Evolutionary conservation across 2,329 filamentous ascomycete genomes (phyloP).

Genomic region (Cytospora leucostoma): DNA sequence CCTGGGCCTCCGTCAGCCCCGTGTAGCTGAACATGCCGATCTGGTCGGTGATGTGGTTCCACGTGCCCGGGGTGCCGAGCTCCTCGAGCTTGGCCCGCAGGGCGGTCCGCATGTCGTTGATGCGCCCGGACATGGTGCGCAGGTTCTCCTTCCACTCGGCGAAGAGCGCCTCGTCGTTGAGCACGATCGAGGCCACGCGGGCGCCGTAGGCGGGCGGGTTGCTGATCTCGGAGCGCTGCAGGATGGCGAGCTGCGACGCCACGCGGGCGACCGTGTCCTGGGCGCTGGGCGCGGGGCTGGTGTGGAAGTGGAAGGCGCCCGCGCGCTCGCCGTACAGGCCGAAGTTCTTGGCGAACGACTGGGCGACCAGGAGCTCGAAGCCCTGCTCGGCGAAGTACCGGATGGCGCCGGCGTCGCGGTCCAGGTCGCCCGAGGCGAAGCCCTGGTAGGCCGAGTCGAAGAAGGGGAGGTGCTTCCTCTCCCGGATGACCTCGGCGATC

Average conservation of each 20-base stretch:
- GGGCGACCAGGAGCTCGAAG: constrained; percentile 83
- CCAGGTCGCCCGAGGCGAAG: constrained; percentile 89
- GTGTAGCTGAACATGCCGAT: constrained; percentile 99
- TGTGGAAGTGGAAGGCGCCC: constrained; percentile 93
- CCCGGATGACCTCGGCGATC: constrained; percentile 74
- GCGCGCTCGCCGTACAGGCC: constrained; percentile 96
- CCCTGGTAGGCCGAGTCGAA: constrained; percentile 98
- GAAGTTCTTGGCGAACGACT: constrained; percentile 98
- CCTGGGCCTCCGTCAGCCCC: constrained; percentile 73
- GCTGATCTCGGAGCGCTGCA: constrained; percentile 96
- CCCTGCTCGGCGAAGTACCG: constrained; percentile 92
- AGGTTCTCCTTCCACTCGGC: constrained; percentile 92
- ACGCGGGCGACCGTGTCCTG: constrained; percentile 62
- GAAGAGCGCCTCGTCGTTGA: constrained; percentile 83
- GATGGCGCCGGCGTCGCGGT: constrained; percentile 85
- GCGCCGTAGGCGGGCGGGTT: constrained; percentile 96
- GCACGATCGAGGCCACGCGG: constrained; percentile 77
- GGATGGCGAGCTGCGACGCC: constrained; percentile 84
- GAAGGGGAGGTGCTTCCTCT: constrained; percentile 91
- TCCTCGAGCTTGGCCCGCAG: constrained; percentile 80
- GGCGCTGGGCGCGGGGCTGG: constrained; percentile 69
- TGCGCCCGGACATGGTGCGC: constrained; percentile 90
- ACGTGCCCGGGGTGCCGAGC: constrained; percentile 81
- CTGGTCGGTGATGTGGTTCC: constrained; percentile 97
- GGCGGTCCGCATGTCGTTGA: constrained; percentile 84